These are phyloP conservation scores for Volvox carteri DNA, from an alignment of 163 green algal species.

Conservation along the genomic window DNA sequence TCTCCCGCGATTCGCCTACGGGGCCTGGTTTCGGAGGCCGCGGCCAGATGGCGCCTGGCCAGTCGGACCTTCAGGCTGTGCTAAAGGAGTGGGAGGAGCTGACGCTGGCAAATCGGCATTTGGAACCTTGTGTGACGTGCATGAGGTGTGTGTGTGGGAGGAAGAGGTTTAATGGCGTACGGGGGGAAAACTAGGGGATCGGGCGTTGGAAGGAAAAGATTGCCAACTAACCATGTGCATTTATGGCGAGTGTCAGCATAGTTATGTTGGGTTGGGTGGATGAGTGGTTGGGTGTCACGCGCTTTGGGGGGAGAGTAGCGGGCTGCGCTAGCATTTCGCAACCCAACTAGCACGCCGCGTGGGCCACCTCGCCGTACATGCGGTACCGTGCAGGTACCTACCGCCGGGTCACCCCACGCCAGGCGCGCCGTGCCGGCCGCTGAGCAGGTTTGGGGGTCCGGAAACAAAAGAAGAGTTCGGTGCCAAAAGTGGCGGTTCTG, in stretches of 20 bases:
- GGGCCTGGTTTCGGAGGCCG: not conserved
- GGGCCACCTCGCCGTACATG: no score
- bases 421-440: no score
- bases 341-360: no score
- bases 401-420: not conserved
- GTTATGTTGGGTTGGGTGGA: no score
- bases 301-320: no score
- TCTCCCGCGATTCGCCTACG: not conserved
- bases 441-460: no score
- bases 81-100: constrained; percentile 8
- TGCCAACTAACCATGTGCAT: no score
- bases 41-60: not conserved
- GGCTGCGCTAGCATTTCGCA: no score
- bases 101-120: not conserved
- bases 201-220: no score
- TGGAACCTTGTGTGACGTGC: constrained; percentile 9
- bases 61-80: constrained; percentile 30
- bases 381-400: constrained; percentile 49
- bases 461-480: not conserved
- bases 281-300: not conserved
- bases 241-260: no score
- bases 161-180: no score
- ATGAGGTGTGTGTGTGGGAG: not conserved
- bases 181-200: not conserved
- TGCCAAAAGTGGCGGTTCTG: not conserved